Base-by-base conservation (phyloP, 306 rosid genomes). In the Elaeagnus macrophylla region DNA sequence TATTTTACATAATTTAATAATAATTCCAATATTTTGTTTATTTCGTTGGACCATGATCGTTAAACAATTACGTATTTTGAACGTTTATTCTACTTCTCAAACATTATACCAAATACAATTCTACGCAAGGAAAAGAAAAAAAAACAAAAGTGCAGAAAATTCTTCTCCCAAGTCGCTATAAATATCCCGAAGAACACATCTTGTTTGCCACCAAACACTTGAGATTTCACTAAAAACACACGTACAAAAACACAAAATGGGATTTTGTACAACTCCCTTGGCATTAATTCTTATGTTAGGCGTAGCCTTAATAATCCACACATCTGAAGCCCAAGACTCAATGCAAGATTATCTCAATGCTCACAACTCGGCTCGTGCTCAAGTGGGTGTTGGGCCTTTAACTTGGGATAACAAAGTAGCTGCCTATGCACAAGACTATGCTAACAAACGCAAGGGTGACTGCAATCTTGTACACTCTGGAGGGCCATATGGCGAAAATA, bases 351-450 rank as follows among this genome's bases (percentile, higher is more conserved):
- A 20, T 66, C 37, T 77, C 6, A n/a, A 19, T 0, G 63, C 52
- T 38, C 88, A 81, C 73, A 72, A 81, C 25, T 7, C 41, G 2
- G 83, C 77, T 16, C 65, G 83, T 0, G 72, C 60, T 0, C 19
- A 45, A 44, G 83, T 75, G 19, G 79, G 79, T 1, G 75, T 77
- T 14, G 48, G n/a, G 0, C 70, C 78, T 4, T 1, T 77, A 3
- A 0, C 2, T 0, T 77, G 88, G 83, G 51, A 74, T 65, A 2
- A 32, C 11, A 74, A 36, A 0, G 9, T 77, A 0, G 79, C 19
- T 5, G n/a, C 37, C 0, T 74, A 61, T 32, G 83, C 81, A 5
- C 56, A 17, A 12, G 12, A 14, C 32, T 72, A 67, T 9, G 77
- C 61, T 1, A 56, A 61, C 1, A 3, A n/a, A n/a, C 67, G 51